Percentiles rank a stretch among this genome's conserved stretches.
phyloP scores from a whole-genome alignment of 345 rosid species.

The Acer campestre region DNA sequence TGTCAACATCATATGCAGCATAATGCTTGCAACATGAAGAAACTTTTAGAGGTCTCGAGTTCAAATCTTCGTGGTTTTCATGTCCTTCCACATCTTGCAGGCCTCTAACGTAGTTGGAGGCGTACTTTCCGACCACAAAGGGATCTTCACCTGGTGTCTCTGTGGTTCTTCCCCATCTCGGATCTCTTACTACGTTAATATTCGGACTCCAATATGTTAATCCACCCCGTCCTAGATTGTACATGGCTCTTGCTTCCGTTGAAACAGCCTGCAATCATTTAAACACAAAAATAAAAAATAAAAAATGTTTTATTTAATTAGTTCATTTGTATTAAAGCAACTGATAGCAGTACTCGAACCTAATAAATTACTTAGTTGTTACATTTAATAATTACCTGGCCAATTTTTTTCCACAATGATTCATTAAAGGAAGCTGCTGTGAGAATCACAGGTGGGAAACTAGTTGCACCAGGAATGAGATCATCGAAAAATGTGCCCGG shows the following conservation, averaged over 20 bases:
- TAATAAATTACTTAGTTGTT: too few relatives aligned
- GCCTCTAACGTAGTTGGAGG: slow-evolving; percentile 43
- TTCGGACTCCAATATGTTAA: slow-evolving; percentile 51
- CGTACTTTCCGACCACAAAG: slow-evolving; percentile 37
- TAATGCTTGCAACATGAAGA: slow-evolving; percentile 52
- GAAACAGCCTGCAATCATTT: slow-evolving; percentile 42
- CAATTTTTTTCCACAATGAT: slow-evolving; percentile 43
- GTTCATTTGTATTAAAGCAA: background rate
- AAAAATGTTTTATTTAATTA: background rate
- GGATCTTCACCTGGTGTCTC: slow-evolving; percentile 63
- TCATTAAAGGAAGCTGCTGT: slow-evolving; percentile 41
- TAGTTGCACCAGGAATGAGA: slow-evolving; percentile 40
- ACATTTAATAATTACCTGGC: slow-evolving; percentile 30
- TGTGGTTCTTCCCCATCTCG: slow-evolving; percentile 46
- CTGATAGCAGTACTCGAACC: too few relatives aligned
- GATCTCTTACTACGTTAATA: slow-evolving; percentile 48
- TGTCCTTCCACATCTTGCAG: slow-evolving; percentile 47
- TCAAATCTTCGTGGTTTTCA: slow-evolving; percentile 11
- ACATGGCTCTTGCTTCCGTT: slow-evolving; percentile 56
- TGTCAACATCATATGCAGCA: slow-evolving; percentile 46
- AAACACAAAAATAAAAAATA: too few relatives aligned
- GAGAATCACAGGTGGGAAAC: slow-evolving; percentile 48
- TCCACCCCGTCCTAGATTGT: slow-evolving; percentile 49
- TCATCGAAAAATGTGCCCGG: slow-evolving; percentile 33
- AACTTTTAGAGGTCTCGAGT: slow-evolving; percentile 46